A percentile compares a stretch with the other conserved stretches of the same genome.
Evolutionary conservation across 2,329 filamentous ascomycete species (phyloP).

Genomic region (Epichloe coenophiala): DNA sequence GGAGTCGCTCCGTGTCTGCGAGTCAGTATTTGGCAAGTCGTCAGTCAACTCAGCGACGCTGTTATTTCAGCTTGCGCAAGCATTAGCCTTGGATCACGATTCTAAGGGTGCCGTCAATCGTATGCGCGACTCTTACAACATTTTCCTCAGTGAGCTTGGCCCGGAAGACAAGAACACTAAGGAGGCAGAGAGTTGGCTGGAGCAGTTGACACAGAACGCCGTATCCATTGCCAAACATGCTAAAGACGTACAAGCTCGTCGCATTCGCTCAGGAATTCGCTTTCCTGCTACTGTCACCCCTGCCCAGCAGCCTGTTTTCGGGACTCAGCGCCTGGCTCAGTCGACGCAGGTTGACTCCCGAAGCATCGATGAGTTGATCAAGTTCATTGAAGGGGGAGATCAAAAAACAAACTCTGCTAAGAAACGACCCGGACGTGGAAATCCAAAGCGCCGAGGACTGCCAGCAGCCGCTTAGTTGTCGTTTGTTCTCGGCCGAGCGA

Average conservation of each 20-base stretch:
- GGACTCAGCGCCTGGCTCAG: slow-evolving; percentile 16
- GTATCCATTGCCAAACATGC: slow-evolving; percentile 89
- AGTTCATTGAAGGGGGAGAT: slow-evolving; percentile 81
- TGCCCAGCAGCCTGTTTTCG: slow-evolving; percentile 15
- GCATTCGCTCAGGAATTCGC: slow-evolving; percentile 56
- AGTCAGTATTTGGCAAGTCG: slow-evolving; percentile 75
- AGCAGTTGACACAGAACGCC: slow-evolving; percentile 90
- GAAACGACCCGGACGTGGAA: slow-evolving; percentile 39
- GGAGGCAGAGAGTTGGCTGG: slow-evolving; percentile 91
- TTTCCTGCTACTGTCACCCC: slow-evolving; percentile 34
- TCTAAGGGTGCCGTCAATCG: slow-evolving; percentile 79
- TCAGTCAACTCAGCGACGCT: slow-evolving; percentile 91
- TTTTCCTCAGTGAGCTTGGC: slow-evolving; percentile 80
- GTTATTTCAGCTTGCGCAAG: slow-evolving; percentile 92
- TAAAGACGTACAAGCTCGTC: slow-evolving; percentile 68
- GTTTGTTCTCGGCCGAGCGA: not conserved
- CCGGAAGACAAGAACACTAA: slow-evolving; percentile 93
- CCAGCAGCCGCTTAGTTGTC: slow-evolving; percentile 1
- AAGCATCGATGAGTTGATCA: slow-evolving; percentile 85
- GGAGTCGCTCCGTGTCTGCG: slow-evolving; percentile 76
- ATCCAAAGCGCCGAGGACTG: slow-evolving; percentile 39
- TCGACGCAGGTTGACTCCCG: slow-evolving; percentile 50
- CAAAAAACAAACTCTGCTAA: slow-evolving; percentile 38
- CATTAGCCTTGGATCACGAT: slow-evolving; percentile 88
- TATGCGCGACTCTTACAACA: slow-evolving; percentile 95